A percentile compares a stretch with the other conserved stretches of the same genome.
These are phyloP conservation scores for Thalassiosira mediterranea DNA, from an alignment of 352 stramenopile species.

Conservation along the genomic window DNA sequence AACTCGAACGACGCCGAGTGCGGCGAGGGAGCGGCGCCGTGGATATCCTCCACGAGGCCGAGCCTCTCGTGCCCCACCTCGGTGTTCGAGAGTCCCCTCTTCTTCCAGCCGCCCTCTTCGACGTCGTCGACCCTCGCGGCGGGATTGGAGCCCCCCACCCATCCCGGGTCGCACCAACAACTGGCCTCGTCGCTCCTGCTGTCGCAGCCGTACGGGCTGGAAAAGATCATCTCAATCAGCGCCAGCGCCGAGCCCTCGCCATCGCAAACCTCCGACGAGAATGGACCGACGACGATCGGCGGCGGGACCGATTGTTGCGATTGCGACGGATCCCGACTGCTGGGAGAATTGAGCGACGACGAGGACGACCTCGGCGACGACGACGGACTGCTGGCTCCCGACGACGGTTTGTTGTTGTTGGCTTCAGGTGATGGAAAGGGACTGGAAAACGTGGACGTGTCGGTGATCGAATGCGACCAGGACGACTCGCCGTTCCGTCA, in stretches of 20 bases:
- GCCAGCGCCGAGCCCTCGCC: not conserved
- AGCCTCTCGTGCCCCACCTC: slow-evolving; percentile 43
- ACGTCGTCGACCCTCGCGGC: not conserved
- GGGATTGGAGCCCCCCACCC: not conserved
- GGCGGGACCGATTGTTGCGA: not conserved
- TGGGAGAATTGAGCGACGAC: not conserved
- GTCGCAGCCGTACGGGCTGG: slow-evolving; percentile 12
- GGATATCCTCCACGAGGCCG: slow-evolving; percentile 15
- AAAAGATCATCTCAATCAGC: slow-evolving; percentile 19
- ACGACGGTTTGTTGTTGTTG: not conserved
- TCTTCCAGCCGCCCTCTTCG: not conserved
- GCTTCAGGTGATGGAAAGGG: not conserved
- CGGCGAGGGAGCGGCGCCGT: not conserved
- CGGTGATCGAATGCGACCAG: slow-evolving; percentile 26
- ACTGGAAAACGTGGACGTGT: slow-evolving; percentile 17
- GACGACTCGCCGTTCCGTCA: slow-evolving; percentile 13
- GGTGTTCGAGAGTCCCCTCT: slow-evolving; percentile 56
- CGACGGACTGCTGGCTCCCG: not conserved
- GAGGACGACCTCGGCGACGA: not conserved
- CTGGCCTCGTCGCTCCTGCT: slow-evolving; percentile 10
- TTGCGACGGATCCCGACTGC: not conserved
- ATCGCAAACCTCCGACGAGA: not conserved
- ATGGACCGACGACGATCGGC: slow-evolving; percentile 1
- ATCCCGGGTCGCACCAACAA: too few species aligned
- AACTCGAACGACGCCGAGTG: not conserved